Conservation (phyloP, 1,284 basidiomycete genomes). For the Apiotrichum montevideense region DNA sequence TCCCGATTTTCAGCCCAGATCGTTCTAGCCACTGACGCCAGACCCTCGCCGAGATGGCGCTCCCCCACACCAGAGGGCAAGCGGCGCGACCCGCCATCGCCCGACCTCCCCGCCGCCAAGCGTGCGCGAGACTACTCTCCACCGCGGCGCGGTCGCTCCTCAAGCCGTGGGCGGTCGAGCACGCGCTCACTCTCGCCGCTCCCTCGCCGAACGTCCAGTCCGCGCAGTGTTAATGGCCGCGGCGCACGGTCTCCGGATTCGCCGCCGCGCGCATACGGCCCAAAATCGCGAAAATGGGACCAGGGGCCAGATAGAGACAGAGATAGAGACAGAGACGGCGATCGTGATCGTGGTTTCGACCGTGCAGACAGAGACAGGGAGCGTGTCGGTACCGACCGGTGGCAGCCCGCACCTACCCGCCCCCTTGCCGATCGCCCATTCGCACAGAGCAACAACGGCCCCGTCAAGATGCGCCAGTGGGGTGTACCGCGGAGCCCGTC, state of each 20-base stretch:
- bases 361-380: not conserved
- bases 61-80: slow-evolving; percentile 6
- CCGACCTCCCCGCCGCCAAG: slow-evolving; percentile 7
- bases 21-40: not conserved
- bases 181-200: not conserved
- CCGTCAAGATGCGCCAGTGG: slow-evolving; percentile 18
- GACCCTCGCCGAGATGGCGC: slow-evolving; percentile 1
- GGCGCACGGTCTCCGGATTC: slow-evolving; percentile 8
- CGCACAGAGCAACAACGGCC: slow-evolving; percentile 2
- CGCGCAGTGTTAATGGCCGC: slow-evolving; percentile 6
- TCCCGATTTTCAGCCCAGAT: too few species aligned
- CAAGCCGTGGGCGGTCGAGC: not conserved
- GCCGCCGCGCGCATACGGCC: not conserved
- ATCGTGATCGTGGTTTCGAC: not conserved
- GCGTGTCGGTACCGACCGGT: not conserved
- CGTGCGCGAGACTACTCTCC: slow-evolving; percentile 8
- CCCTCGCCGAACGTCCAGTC: not conserved
- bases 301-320: slow-evolving; percentile 2
- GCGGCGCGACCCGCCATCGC: slow-evolving; percentile 5
- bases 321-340: slow-evolving; percentile 2
- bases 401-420: not conserved
- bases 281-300: not conserved
- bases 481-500: slow-evolving; percentile 1
- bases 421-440: not conserved
- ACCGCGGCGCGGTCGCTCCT: not conserved